Evolutionary conservation across 2,329 filamentous ascomycete species (phyloP).

Genomic region (Endoconidiophora laricicola): DNA sequence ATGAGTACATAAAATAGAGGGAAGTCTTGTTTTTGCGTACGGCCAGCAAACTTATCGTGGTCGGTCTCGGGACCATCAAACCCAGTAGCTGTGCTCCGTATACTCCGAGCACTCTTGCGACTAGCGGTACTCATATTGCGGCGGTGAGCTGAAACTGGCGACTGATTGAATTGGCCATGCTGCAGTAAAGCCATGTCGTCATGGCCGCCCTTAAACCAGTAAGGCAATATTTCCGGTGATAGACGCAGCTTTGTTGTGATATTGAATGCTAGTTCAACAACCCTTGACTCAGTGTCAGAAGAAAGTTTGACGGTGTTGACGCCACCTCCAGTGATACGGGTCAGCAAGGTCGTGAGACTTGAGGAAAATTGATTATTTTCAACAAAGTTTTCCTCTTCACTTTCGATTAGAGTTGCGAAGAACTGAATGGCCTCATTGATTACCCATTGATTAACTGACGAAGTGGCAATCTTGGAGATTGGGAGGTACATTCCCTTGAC

Average conservation of each 20-base stretch:
- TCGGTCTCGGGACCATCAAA: slow-evolving; percentile 25
- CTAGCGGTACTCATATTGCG: slow-evolving; percentile 7
- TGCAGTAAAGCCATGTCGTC: slow-evolving; percentile 15
- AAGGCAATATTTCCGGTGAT: slow-evolving; percentile 68
- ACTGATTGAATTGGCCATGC: not conserved
- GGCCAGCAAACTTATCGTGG: slow-evolving; percentile 68
- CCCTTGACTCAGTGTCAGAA: slow-evolving; percentile 67
- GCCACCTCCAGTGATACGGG: slow-evolving; percentile 52
- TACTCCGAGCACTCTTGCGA: slow-evolving; percentile 5
- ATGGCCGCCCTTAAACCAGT: slow-evolving; percentile 66
- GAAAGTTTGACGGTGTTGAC: slow-evolving; percentile 53
- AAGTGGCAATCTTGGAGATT: slow-evolving; percentile 74
- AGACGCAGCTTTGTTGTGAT: slow-evolving; percentile 92
- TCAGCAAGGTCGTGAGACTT: slow-evolving; percentile 72
- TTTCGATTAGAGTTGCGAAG: slow-evolving; percentile 85
- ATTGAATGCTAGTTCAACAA: slow-evolving; percentile 88
- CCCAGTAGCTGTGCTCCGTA: slow-evolving; percentile 2
- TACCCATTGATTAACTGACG: slow-evolving; percentile 70
- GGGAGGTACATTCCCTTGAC: slow-evolving; percentile 78
- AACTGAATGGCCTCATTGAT: slow-evolving; percentile 71
- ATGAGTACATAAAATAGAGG: slow-evolving; percentile 90
- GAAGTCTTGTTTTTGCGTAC: slow-evolving; percentile 81
- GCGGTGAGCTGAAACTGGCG: slow-evolving; percentile 14
- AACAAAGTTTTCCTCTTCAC: slow-evolving; percentile 88
- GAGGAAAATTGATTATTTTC: slow-evolving; percentile 73